Conservation (phyloP, 352 stramenopile species). For the Phytophthora rubi region DNA sequence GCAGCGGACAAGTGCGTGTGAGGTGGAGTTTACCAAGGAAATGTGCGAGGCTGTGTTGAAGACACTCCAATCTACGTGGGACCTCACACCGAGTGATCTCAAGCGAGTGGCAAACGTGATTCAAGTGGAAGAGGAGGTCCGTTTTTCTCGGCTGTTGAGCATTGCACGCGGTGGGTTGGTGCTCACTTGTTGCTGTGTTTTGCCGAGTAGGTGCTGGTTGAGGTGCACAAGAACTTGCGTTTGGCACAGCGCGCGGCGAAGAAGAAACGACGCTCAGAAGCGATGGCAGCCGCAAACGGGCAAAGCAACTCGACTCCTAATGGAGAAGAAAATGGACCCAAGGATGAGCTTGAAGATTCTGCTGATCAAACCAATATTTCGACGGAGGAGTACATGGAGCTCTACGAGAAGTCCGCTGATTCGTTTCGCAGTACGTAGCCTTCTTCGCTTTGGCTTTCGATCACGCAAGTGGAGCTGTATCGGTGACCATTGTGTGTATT, state of each 20-base stretch:
- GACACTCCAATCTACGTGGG: conserved; percentile 74
- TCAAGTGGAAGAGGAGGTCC: conserved; percentile 61
- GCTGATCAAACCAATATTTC: conserved; percentile 26
- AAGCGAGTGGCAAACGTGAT: conserved; percentile 69
- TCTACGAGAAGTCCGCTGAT: conserved; percentile 68
- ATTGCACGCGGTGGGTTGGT: neutral
- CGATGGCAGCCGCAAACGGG: conserved; percentile 10
- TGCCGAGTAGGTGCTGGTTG: conserved; percentile 51
- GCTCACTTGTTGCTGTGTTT: conserved; percentile 6
- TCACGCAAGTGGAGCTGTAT: neutral
- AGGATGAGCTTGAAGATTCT: conserved; percentile 7
- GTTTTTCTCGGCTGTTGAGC: neutral
- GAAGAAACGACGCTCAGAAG: conserved; percentile 46
- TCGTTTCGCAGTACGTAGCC: conserved; percentile 69
- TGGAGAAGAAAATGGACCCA: neutral
- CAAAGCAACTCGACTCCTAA: conserved; percentile 9
- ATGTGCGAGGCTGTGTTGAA: conserved; percentile 71
- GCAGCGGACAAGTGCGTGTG: conserved; percentile 67
- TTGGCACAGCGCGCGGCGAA: conserved; percentile 41
- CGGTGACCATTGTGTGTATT: neutral
- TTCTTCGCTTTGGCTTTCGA: neutral
- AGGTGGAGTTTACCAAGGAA: conserved; percentile 80
- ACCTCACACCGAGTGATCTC: conserved; percentile 64
- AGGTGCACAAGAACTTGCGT: conserved; percentile 70
- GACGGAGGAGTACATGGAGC: conserved; percentile 49